phyloP scores from a whole-genome alignment of 495 filamentous ascomycete genomes.

The Hypoxylon lenormandii region DNA sequence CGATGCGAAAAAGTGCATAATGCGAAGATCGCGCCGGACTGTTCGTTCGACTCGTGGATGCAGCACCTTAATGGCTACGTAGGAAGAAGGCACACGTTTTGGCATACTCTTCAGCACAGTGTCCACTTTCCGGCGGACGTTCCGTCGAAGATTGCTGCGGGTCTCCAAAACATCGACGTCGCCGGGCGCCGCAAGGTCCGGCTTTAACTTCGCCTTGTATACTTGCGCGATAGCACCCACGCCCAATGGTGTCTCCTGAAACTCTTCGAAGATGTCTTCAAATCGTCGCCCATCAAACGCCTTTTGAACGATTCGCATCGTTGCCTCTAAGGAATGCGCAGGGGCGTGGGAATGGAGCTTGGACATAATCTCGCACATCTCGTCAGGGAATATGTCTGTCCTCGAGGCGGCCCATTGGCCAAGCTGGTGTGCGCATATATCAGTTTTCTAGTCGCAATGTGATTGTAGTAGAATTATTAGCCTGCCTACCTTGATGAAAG shows the following conservation, averaged over 20 bases:
- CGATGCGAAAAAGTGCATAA: slow-evolving; percentile 93
- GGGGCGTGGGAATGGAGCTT: slow-evolving; percentile 93
- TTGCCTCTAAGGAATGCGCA: slow-evolving; percentile 84
- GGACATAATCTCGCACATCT: slow-evolving; percentile 93
- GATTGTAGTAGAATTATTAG: neutral
- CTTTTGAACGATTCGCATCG: slow-evolving; percentile 78
- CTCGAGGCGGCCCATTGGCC: slow-evolving; percentile 99
- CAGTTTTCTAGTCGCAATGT: slow-evolving; percentile 23
- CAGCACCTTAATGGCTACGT: slow-evolving; percentile 96
- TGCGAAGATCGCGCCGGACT: slow-evolving; percentile 87
- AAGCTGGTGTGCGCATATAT: slow-evolving; percentile 67
- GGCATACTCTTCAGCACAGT: slow-evolving; percentile 86
- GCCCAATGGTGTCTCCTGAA: slow-evolving; percentile 87
- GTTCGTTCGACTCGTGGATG: slow-evolving; percentile 91
- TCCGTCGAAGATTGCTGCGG: slow-evolving; percentile 69
- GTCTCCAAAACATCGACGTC: slow-evolving; percentile 68
- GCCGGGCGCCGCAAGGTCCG: slow-evolving; percentile 73
- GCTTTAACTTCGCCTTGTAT: slow-evolving; percentile 92
- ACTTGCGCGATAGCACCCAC: slow-evolving; percentile 98
- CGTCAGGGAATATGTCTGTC: slow-evolving; percentile 94
- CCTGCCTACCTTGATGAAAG: slow-evolving; percentile 90
- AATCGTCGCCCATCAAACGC: slow-evolving; percentile 85
- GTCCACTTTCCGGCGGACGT: slow-evolving; percentile 83
- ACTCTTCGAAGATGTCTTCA: slow-evolving; percentile 96
- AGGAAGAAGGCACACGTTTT: slow-evolving; percentile 84